Evolutionary conservation across 352 stramenopile species (phyloP), one percentile per base, ranked within the genome.

Genomic region (Phytophthora pistaciae): DNA sequence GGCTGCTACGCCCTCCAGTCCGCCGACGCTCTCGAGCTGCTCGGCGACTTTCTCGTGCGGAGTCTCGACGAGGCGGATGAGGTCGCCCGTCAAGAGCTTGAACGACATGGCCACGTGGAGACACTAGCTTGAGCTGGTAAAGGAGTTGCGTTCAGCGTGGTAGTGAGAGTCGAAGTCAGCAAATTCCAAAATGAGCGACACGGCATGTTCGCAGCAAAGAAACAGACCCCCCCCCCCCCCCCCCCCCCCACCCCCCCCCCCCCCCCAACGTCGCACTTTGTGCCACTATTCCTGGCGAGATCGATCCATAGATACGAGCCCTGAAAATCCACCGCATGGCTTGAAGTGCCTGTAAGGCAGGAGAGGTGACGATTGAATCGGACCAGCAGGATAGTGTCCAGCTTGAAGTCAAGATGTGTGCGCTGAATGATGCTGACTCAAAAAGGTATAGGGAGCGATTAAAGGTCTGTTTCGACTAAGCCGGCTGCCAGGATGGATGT

Each of bases 1-100:
- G 2, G 61, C 66, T 9, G 74, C 74, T 20, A 87, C 60, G 29
- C 79, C 79, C 29, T 79, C 70, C 49, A 81, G 64, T 3, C 79
- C 79, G 25, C 79, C 79, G 23, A 83, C 16, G 25, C 25, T 56
- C 5, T 56, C 48, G 13, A 66, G 60, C 38, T 53, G 46, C 53
- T 59, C 60, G 4, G 48, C n/a, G 13, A 53, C 40, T 46, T 66
- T 59, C 48, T 66, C 46, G 20, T 50, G 59, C 7, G 46, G 31
- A 50, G 60, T 66, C 23, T 66, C 60, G 29, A 66, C 48, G 27
- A 66, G 60, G 25, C 58, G 58, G 31, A 65, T 57, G 46, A 57
- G 44, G 60, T 66, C 60, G 3, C 60, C 49, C 48, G 60, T 40
- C 48, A 66, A 38, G 29, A 66, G 49, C 21, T 52, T 66, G 33